A percentile compares a stretch with the other conserved stretches of the same genome.
phyloP scores from a whole-genome alignment of 345 rosid species.

The Mercurialis annua region DNA sequence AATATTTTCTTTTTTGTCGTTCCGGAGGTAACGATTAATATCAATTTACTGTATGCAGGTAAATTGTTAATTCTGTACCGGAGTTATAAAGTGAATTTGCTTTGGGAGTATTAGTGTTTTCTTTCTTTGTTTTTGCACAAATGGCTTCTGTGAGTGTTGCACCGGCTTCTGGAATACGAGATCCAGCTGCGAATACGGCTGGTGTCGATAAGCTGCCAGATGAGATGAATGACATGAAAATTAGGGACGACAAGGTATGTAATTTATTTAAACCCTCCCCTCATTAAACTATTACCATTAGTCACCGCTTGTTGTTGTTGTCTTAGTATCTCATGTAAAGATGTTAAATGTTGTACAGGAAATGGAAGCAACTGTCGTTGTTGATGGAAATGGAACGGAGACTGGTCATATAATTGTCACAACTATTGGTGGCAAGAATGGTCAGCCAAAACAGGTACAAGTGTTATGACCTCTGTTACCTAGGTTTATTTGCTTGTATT shows the following conservation, averaged over 20 bases:
- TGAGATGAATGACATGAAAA: constrained; percentile 89
- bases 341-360: constrained; percentile 43
- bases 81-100: constrained; percentile 9
- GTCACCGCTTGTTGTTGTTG: neutral
- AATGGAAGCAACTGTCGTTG: constrained; percentile 77
- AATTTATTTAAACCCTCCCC: neutral
- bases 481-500: neutral
- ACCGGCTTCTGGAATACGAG: constrained; percentile 55
- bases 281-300: neutral
- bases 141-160: constrained; percentile 65
- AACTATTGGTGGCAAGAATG: constrained; percentile 77
- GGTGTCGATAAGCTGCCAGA: constrained; percentile 79
- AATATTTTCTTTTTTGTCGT: neutral
- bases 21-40: neutral
- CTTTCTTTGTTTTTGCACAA: constrained; percentile 16
- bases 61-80: neutral
- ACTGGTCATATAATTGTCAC: constrained; percentile 81
- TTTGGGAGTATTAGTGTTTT: neutral
- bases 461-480: neutral
- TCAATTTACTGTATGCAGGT: constrained; percentile 7
- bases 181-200: constrained; percentile 40
- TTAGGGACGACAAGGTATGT: constrained; percentile 77
- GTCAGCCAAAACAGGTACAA: constrained; percentile 72
- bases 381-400: constrained; percentile 86
- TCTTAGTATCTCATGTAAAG: constrained; percentile 2